Evolutionary conservation across 192 early-diverging fungal species (phyloP).

Genomic region (Coemansia sp.): DNA sequence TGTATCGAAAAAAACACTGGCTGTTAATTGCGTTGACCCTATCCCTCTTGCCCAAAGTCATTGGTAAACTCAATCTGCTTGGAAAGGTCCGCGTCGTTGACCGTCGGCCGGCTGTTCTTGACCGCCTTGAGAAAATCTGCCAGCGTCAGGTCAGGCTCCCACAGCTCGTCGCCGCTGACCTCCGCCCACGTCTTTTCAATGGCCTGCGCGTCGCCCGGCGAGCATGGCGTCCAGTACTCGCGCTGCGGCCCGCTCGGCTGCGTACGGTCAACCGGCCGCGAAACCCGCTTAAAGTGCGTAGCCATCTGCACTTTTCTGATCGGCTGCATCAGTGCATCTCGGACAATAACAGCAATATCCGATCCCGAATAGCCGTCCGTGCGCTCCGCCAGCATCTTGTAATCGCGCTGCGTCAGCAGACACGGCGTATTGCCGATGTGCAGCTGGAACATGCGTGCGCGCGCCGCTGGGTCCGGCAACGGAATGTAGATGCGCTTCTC

Average conservation of each 20-base stretch:
- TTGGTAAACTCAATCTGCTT: conserved; percentile 89
- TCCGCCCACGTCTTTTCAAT: conserved; percentile 88
- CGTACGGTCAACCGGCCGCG: conserved; percentile 11
- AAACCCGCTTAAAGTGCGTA: conserved; percentile 84
- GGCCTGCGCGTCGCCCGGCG: conserved; percentile 86
- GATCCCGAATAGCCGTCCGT: conserved; percentile 96
- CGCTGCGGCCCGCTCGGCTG: conserved; percentile 15
- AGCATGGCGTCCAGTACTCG: conserved; percentile 85
- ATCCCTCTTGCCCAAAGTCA: conserved; percentile 73
- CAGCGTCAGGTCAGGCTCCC: conserved; percentile 87
- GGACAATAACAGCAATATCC: conserved; percentile 91
- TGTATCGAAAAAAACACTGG: conserved; percentile 1
- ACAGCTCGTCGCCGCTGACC: conserved; percentile 77
- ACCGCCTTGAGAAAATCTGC: conserved; percentile 85
- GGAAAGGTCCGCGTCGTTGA: conserved; percentile 77
- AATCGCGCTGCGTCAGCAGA: conserved; percentile 71
- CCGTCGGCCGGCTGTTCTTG: conserved; percentile 73
- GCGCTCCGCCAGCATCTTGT: conserved; percentile 68
- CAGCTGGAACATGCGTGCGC: conserved; percentile 87
- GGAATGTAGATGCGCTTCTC: conserved; percentile 99
- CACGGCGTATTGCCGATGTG: conserved; percentile 93
- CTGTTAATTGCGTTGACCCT: not conserved
- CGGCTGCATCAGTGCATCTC: conserved; percentile 97
- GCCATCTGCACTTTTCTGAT: conserved; percentile 93
- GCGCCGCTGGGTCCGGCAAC: conserved; percentile 84